Evolutionary conservation across 2,329 filamentous ascomycete species (phyloP).

Genomic region (Zymoseptoria brevis): DNA sequence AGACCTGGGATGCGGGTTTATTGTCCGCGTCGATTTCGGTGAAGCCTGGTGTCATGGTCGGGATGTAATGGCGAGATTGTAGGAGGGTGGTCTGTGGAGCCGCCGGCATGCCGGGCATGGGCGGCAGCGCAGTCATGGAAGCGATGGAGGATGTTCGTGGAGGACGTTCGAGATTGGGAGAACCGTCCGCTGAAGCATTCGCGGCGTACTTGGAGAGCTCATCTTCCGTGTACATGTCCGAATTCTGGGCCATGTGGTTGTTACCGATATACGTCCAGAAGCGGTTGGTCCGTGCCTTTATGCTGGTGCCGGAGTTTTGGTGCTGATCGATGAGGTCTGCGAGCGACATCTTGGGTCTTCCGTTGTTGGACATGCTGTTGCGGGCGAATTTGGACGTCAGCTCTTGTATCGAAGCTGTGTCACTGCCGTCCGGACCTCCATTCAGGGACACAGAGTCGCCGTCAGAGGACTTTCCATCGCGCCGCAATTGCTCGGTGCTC

Average conservation of each 20-base stretch:
- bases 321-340: conserved; percentile 26
- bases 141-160: not conserved
- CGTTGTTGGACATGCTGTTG: conserved; percentile 12
- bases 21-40: conserved; percentile 2
- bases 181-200: not conserved
- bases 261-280: conserved; percentile 32
- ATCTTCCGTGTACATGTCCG: conserved; percentile 25
- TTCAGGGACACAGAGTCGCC: conserved; percentile 23
- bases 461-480: conserved; percentile 11
- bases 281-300: conserved; percentile 24
- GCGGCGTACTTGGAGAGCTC: conserved; percentile 24
- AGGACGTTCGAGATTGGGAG: not conserved
- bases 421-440: conserved; percentile 5
- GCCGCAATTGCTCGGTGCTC: conserved; percentile 18
- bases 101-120: not conserved
- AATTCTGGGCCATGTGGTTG: conserved; percentile 28
- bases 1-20: conserved; percentile 5
- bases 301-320: conserved; percentile 17
- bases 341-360: conserved; percentile 21
- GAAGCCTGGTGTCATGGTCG: conserved; percentile 2
- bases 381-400: not conserved
- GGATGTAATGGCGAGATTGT: not conserved
- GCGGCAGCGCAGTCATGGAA: not conserved
- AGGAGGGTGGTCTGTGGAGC: not conserved
- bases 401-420: not conserved